phyloP scores from a whole-genome alignment of 805 yeast species.

The Lipomyces yamadae region DNA sequence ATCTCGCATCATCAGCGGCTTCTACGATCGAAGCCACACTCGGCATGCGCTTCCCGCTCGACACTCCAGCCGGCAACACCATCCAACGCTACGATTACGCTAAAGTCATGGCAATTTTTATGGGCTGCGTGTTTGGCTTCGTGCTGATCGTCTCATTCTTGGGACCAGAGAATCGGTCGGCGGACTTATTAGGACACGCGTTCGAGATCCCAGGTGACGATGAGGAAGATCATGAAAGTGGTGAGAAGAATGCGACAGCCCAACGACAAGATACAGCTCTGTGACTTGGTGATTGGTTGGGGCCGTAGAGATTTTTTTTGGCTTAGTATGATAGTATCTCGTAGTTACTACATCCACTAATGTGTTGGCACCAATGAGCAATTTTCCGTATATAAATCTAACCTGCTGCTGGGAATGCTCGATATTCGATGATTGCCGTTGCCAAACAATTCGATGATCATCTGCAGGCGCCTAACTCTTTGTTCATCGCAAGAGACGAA shows the following conservation, averaged over 20 bases:
- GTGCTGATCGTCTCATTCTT: constrained; percentile 54
- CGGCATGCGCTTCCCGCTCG: constrained; percentile 56
- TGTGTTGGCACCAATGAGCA: too few relatives aligned
- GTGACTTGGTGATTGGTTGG: not conserved
- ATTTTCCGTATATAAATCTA: too few relatives aligned
- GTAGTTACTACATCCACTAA: too few relatives aligned
- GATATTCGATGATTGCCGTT: too few relatives aligned
- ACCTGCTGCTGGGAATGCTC: too few relatives aligned
- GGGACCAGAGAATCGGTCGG: constrained; percentile 53
- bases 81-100: constrained; percentile 58
- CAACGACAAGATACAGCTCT: too few relatives aligned
- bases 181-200: constrained; percentile 8
- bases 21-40: constrained; percentile 71
- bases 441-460: too few relatives aligned
- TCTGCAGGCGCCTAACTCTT: too few relatives aligned
- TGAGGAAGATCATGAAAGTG: not conserved
- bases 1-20: constrained; percentile 71
- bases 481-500: too few relatives aligned
- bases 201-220: constrained; percentile 11
- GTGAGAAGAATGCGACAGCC: not conserved
- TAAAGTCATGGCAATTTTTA: constrained; percentile 71
- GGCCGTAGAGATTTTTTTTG: not conserved
- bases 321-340: too few relatives aligned
- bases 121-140: constrained; percentile 66
- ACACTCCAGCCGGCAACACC: constrained; percentile 17